Conservation (phyloP, 202 grass and related monocot genomes). For the Schoenoplectus triqueter region DNA sequence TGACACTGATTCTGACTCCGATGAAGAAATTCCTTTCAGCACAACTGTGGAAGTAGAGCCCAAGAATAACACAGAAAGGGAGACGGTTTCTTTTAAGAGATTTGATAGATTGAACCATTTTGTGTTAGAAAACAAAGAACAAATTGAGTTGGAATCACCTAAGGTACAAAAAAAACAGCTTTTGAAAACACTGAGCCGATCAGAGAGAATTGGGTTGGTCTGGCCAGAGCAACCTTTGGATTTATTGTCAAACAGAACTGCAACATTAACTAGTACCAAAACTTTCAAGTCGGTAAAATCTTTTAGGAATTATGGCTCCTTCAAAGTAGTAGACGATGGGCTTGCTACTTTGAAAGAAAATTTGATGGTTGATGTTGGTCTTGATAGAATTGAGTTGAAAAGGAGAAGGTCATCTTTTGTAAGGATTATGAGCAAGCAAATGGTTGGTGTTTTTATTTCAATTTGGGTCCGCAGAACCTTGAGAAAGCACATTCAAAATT, state of each 20-base stretch:
- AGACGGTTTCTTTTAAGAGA: slow-evolving; percentile 41
- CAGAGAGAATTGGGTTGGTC: slow-evolving; percentile 67
- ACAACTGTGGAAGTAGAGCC: slow-evolving; percentile 24
- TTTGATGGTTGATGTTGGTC: slow-evolving; percentile 31
- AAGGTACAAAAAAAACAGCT: slow-evolving; percentile 47
- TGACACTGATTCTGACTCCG: slow-evolving; percentile 57
- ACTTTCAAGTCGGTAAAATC: slow-evolving; percentile 45
- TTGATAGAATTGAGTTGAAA: slow-evolving; percentile 37
- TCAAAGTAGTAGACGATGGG: slow-evolving; percentile 39
- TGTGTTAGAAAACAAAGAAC: slow-evolving; percentile 37
- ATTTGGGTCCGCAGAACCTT: slow-evolving; percentile 66
- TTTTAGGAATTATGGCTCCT: slow-evolving; percentile 51
- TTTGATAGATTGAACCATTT: slow-evolving; percentile 63
- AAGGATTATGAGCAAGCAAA: slow-evolving; percentile 90
- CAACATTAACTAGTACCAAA: slow-evolving; percentile 33
- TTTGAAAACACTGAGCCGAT: slow-evolving; percentile 61
- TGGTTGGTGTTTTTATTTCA: slow-evolving; percentile 83
- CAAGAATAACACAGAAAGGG: slow-evolving; percentile 17
- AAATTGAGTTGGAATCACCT: slow-evolving; percentile 25
- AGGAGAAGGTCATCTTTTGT: slow-evolving; percentile 69
- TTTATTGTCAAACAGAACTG: slow-evolving; percentile 43
- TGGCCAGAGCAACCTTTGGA: slow-evolving; percentile 94
- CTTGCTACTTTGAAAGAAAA: slow-evolving; percentile 27
- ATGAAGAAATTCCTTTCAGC: slow-evolving; percentile 52
- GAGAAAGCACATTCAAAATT: slow-evolving; percentile 74